Evolutionary conservation across 2,329 filamentous ascomycete genomes (phyloP), one percentile per base, ranked within the genome.

Genomic region (Xylariales sp.): DNA sequence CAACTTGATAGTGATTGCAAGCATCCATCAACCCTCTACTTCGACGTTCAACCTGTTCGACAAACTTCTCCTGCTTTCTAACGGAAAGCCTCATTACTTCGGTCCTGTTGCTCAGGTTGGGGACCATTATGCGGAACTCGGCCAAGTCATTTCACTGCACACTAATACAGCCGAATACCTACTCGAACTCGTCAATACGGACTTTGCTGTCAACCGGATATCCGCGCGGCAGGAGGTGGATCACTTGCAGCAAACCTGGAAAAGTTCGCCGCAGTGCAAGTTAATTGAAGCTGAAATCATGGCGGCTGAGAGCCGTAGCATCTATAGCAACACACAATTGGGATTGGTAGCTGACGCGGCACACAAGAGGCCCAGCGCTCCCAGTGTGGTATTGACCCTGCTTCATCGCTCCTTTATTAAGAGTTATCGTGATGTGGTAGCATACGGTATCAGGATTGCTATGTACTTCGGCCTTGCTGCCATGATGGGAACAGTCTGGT

Each of bases 401-500:
- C 72, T 93, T 12, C 86, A 91, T 57, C 80, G 88, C 20, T 81
- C 80, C 11, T 88, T 87, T 56, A 81, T 94, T 62, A 95, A 95
- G 65, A 84, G 80, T 34, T 86, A 90, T 60, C 81, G 88, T 19
- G 88, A 95, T 57, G 73, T 94, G 5, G 79, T 95, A 38, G 87
- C 83, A 0, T 95, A 95, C 55, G 86, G 84, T 0, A 88, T 93
- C 51, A 79, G 88, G 3, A 71, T 93, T 31, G 82, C 76, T 29
- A 94, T 50, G 87, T 93, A 94, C 61, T 71, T 83, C 46, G 79
- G 79, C 1, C 71, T 94, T 12, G 87, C 87, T 1, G 78, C 93
- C 51, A 83, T 93, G 77, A 89, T 91, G 83, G 88, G 88, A 4
- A 94, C 88, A 0, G 85, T 94, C 10, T 95, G 86, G 82, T 66